Conservation (phyloP, 352 stramenopile genomes). For the Thraustotheca clavata region DNA sequence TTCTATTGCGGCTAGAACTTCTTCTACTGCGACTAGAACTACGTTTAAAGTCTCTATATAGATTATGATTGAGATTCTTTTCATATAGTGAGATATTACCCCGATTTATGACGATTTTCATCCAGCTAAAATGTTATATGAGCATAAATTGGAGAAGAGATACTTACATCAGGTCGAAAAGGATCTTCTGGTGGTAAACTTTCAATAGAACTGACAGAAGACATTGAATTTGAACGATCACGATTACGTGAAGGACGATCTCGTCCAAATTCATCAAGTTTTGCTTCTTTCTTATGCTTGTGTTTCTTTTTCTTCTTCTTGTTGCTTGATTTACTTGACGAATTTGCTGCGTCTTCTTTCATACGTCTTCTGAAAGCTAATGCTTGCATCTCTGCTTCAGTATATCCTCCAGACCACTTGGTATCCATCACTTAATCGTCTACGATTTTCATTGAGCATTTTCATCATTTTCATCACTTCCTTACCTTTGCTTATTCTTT, state of each 20-base stretch:
- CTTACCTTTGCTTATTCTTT: neutral
- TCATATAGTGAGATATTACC: neutral
- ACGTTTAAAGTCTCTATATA: slow-evolving; percentile 5
- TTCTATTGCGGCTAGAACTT: slow-evolving; percentile 15
- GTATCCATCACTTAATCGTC: neutral
- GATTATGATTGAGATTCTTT: slow-evolving; percentile 22
- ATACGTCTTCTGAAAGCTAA: slow-evolving; percentile 14
- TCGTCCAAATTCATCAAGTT: slow-evolving; percentile 64
- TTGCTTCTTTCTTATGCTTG: slow-evolving; percentile 19
- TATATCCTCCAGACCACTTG: slow-evolving; percentile 19
- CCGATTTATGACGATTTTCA: slow-evolving; percentile 25
- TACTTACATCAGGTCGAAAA: slow-evolving; percentile 45
- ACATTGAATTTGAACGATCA: slow-evolving; percentile 21
- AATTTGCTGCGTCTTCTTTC: slow-evolving; percentile 9
- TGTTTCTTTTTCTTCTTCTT: slow-evolving; percentile 29
- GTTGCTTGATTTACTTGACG: neutral
- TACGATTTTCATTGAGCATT: neutral
- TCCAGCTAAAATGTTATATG: slow-evolving; percentile 30
- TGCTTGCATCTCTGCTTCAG: slow-evolving; percentile 19
- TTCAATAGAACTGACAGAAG: slow-evolving; percentile 22
- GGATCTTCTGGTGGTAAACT: slow-evolving; percentile 52
- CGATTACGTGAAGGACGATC: slow-evolving; percentile 32
- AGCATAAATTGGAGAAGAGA: neutral
- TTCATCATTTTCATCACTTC: neutral
- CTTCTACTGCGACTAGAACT: slow-evolving; percentile 13